These are phyloP conservation scores for Symbiodinium pilosum DNA, from an alignment of 73 alveolate species.

Conservation along the genomic window DNA sequence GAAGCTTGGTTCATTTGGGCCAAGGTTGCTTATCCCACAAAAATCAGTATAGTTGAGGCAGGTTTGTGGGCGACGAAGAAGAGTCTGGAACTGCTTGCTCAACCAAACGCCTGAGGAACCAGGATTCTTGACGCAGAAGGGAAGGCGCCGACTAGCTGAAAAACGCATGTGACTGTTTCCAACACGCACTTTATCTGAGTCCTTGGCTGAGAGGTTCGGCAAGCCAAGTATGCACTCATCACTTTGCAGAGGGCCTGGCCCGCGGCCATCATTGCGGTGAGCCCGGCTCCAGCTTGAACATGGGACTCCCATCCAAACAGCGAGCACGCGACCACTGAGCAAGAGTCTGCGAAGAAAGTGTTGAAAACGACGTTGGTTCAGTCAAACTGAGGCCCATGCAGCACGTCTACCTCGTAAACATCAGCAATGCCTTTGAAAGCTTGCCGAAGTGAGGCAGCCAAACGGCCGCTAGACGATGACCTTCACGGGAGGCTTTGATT, in stretches of 20 bases:
- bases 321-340: background rate
- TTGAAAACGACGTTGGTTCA: background rate
- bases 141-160: background rate
- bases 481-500: background rate
- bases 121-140: background rate
- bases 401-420: background rate
- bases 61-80: background rate
- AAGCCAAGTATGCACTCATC: background rate
- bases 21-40: background rate
- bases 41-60: background rate
- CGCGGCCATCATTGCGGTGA: background rate
- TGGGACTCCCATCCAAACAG: slow-evolving; percentile 6
- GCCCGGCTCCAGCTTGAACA: slow-evolving; percentile 11
- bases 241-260: slow-evolving; percentile 21
- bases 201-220: background rate
- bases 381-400: background rate
- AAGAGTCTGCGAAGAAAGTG: background rate
- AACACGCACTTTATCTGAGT: background rate
- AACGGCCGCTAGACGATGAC: background rate
- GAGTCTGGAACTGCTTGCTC: no score
- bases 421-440: no score
- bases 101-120: background rate
- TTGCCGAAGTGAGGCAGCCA: background rate
- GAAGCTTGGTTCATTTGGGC: background rate
- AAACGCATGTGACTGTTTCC: slow-evolving; percentile 31